Conservation (phyloP, 305 asterid genomes). For the Stenogyne calaminthoides region DNA sequence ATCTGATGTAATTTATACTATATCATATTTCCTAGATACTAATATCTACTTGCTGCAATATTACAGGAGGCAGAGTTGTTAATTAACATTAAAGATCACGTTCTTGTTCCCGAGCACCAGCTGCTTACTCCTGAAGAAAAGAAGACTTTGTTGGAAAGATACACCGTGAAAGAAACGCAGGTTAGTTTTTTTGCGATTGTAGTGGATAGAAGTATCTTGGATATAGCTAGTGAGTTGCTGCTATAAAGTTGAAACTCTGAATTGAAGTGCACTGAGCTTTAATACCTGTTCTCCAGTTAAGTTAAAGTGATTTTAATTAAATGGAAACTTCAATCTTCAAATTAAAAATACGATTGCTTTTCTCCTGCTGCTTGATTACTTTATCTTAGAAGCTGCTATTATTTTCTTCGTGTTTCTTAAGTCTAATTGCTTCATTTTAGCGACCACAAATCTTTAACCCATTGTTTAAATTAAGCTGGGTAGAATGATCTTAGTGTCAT, state of each 20-base stretch:
- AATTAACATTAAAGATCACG: slow-evolving; percentile 81
- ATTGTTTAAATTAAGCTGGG: background rate
- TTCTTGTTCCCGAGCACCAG: slow-evolving; percentile 85
- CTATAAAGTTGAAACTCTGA: background rate
- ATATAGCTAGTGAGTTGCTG: background rate
- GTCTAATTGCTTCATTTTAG: background rate
- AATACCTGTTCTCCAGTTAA: background rate
- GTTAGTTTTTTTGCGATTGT: slow-evolving; percentile 37
- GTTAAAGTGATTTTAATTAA: background rate
- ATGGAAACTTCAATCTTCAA: background rate
- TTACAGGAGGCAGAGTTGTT: slow-evolving; percentile 89
- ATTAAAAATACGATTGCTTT: background rate
- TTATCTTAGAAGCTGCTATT: background rate
- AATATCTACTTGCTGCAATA: slow-evolving; percentile 12
- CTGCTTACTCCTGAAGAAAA: slow-evolving; percentile 72
- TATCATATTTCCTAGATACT: slow-evolving; percentile 18
- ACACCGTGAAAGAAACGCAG: slow-evolving; percentile 94
- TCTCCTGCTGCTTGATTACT: background rate
- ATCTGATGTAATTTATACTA: too few species aligned
- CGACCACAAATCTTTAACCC: background rate
- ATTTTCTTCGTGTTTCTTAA: background rate
- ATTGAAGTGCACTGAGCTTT: background rate
- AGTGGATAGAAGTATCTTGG: background rate
- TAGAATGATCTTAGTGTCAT: too few species aligned
- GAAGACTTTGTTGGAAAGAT: slow-evolving; percentile 82